Evolutionary conservation across 2,329 filamentous ascomycete genomes (phyloP), one percentile per base, ranked within the genome.

Genomic region (Alternaria metachromatica): DNA sequence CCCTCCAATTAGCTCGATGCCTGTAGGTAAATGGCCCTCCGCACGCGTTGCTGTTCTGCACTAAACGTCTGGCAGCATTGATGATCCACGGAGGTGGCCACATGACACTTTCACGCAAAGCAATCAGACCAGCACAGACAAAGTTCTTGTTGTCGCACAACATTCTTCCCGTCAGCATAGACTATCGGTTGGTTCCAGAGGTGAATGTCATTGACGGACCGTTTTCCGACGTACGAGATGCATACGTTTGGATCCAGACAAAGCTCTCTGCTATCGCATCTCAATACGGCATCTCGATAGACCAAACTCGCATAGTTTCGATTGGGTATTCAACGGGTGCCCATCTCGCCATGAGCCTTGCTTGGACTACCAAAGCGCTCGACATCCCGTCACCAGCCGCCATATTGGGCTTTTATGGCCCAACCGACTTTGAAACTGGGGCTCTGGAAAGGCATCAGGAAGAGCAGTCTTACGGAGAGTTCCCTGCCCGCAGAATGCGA

Each of bases 121-220:
- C 78, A 6, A 67, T 84, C 6, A 72, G 79, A 2, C 74, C 77
- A 2, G 51, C 61, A 5, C 84, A 86, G 58, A 81, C 76, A 0
- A 55, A 69, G 6, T 61, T 73, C 2, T 75, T 86, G 0, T 73
- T 86, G 0, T 61, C 73, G 1, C 54, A 70, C 6, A 82, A 83
- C 0, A 77, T 86, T 44, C 69, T 86, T 3, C 83, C 85, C 0
- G 71, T 87, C 11, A 84, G 82, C 63, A 56, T 86, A 0, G 85
- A 87, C 67, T 85, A 87, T 63, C 75, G 84, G 0, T 78, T 87
- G 2, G 87, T 84, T 60, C 85, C 85, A 0, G 83, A 86, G 46
- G 76, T 81, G 3, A 82, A 73, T 20, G 67, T 87, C 4, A 51
- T 78, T 4, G 80, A 84, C 2, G 86, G 85, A 0, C 79, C 85